Evolutionary conservation across 2,329 filamentous ascomycete species (phyloP), one percentile per base, ranked within the genome.

Genomic region (Fusarium transvaalense): DNA sequence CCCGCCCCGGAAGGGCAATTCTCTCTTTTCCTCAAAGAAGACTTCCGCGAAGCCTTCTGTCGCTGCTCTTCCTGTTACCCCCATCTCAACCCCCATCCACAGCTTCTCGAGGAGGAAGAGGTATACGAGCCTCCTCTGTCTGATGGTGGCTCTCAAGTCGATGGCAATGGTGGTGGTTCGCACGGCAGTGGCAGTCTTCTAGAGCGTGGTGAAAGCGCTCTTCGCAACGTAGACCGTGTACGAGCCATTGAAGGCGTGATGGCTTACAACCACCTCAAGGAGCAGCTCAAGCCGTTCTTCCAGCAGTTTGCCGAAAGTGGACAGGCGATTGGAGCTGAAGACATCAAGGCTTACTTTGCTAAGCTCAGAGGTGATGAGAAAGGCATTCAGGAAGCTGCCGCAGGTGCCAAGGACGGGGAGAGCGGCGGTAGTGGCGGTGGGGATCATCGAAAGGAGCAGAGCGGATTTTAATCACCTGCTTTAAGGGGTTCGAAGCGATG

Each of bases 281-380:
- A 98, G 76, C 94, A 95, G 77, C 89, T 99, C n/a, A 97, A 95
- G 83, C 90, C 91, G 0, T 98, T 99, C 78, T 88, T 99, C 74
- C 89, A 94, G 80, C 92, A 97, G 42, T 99, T 97, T 77, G 96
- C 96, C 1, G 93, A 97, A 76, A 97, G 91, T 66, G 95, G 95
- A 1, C 84, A 92, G 78, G 90, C 92, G 0, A 94, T 99, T 23
- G 91, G 93, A 2, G 95, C 95, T 1, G 96, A 99, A 76, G 94
- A 98, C 79, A 96, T 99, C 80, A 99, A 97, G 79, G 88, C 88
- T 3, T 97, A 97, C 78, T 99, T 99, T 85, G 95, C 95, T 52
- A 95, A 96, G 82, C 81, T 99, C 71, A 87, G 96, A 67, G 96
- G 96, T 61, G 96, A 98, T 78, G 92, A 93, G 43, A 83, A 91